Conservation (phyloP, 106 monocot genomes). For the Apostasia shenzhenica region DNA sequence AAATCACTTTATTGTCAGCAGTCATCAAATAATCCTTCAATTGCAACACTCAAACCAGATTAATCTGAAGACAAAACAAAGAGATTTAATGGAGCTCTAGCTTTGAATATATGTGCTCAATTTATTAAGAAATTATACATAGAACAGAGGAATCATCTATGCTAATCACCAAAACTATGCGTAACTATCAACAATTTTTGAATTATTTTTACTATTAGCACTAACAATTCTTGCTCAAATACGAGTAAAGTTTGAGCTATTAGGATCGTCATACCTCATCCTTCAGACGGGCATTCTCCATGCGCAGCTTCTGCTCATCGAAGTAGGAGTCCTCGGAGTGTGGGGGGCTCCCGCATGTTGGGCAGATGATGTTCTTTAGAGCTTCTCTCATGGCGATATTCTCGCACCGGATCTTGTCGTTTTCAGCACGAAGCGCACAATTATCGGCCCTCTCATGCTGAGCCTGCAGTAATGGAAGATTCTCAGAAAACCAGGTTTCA, state of each 20-base stretch:
- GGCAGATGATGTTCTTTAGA: constrained; percentile 43
- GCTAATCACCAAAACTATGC: too few relatives aligned
- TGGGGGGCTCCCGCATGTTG: constrained; percentile 35
- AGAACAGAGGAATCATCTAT: too few relatives aligned
- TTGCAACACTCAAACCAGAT: not conserved
- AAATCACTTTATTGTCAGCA: too few relatives aligned
- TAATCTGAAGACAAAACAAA: not conserved
- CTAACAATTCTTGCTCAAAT: too few relatives aligned
- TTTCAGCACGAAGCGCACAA: constrained; percentile 47
- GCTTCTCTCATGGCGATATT: constrained; percentile 54
- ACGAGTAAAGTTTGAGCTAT: too few relatives aligned
- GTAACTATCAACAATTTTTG: too few relatives aligned
- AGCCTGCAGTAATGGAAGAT: constrained; percentile 15
- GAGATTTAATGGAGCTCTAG: not conserved
- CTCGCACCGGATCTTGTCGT: constrained; percentile 61
- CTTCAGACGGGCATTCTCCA: constrained; percentile 51
- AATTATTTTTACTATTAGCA: too few relatives aligned
- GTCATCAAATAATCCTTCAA: too few relatives aligned
- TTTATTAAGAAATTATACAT: too few relatives aligned
- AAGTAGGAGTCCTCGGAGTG: constrained; percentile 25
- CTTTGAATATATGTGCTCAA: too few relatives aligned
- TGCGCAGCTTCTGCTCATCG: constrained; percentile 51
- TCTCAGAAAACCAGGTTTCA: not conserved
- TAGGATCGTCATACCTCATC: constrained; percentile 30
- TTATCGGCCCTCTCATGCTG: constrained; percentile 61